phyloP scores from a whole-genome alignment of 23 red algal genomes.

The Gracilaria gracilis region DNA sequence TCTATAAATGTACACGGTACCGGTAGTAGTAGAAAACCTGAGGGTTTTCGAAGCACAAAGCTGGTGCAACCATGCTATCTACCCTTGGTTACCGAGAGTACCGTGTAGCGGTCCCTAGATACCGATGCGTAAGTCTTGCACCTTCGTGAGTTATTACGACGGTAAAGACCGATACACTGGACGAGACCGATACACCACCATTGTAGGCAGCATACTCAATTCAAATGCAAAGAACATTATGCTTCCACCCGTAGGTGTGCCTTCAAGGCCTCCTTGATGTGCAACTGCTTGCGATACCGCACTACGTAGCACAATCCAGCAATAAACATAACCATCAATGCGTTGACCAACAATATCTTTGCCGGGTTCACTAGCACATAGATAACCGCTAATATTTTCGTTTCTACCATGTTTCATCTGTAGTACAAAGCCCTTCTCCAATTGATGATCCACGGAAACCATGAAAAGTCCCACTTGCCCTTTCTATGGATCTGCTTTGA shows the following conservation, averaged over 20 bases:
- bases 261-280: constrained; percentile 38
- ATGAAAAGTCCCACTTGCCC: constrained; percentile 79
- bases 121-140: no score
- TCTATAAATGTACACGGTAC: no score
- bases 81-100: no score
- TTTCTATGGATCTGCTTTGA: constrained; percentile 83
- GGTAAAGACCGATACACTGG: constrained; percentile 92
- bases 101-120: no score
- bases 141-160: no score
- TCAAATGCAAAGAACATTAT: constrained; percentile 81
- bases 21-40: no score
- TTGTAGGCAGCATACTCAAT: constrained; percentile 81
- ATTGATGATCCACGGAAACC: constrained; percentile 91
- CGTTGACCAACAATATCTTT: constrained; percentile 51
- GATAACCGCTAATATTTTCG: constrained; percentile 62
- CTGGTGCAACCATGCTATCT: no score
- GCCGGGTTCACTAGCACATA: constrained; percentile 82
- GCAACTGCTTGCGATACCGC: constrained; percentile 57
- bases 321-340: constrained; percentile 56
- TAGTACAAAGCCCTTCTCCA: constrained; percentile 88
- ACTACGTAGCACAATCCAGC: constrained; percentile 61
- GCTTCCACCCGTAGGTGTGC: constrained; percentile 45
- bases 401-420: neutral
- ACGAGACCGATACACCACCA: constrained; percentile 82
- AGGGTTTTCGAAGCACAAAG: no score